Conservation (phyloP, 805 yeast genomes). For the Candida nanaspora region DNA sequence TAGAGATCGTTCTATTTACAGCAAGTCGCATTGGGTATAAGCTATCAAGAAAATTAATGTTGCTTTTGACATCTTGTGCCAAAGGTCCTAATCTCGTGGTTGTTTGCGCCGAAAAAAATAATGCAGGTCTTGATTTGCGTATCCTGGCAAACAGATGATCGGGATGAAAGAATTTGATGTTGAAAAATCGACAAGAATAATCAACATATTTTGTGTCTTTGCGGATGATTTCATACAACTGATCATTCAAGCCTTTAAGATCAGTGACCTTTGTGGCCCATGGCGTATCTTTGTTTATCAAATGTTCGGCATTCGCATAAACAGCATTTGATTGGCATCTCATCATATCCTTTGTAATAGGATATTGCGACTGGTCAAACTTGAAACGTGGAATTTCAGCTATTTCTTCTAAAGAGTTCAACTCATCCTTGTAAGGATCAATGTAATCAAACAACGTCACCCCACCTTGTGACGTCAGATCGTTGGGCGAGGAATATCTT, state of each 20-base stretch:
- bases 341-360: neutral
- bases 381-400: no score
- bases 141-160: slow-evolving; percentile 16
- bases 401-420: no score
- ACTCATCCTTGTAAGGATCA: no score
- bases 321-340: neutral
- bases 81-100: no score
- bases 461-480: neutral
- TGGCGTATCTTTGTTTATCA: neutral
- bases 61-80: no score
- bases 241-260: no score
- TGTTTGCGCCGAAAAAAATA: slow-evolving; percentile 12
- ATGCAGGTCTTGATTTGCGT: slow-evolving; percentile 26
- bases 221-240: no score
- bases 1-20: slow-evolving; percentile 15
- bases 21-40: slow-evolving; percentile 16
- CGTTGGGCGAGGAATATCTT: neutral
- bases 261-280: neutral
- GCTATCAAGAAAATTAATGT: neutral
- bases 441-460: neutral
- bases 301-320: neutral
- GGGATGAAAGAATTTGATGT: neutral
- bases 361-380: no score
- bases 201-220: no score
- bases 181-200: neutral